Evolutionary conservation across 306 rosid genomes (phyloP).

Genomic region (Quercus berberidifolia): DNA sequence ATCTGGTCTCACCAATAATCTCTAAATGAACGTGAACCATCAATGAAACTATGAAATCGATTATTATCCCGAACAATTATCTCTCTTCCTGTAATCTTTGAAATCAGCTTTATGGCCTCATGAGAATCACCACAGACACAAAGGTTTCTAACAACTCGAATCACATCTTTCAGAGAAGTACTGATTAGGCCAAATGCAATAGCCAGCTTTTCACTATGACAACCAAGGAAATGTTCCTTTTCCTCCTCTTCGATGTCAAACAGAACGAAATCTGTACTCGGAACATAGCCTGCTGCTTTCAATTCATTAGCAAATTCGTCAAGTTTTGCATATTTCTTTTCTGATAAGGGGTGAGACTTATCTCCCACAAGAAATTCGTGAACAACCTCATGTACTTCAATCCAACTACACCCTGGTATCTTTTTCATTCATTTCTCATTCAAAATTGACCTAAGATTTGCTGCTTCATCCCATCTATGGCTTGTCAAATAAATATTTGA

Average conservation of each 20-base stretch:
- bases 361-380: conserved; percentile 30
- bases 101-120: conserved; percentile 21
- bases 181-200: conserved; percentile 28
- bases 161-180: conserved; percentile 6
- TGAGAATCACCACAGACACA: conserved; percentile 35
- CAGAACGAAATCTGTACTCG: conserved; percentile 18
- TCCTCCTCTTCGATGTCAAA: conserved; percentile 30
- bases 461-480: conserved; percentile 25
- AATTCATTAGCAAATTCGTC: conserved; percentile 13
- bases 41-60: conserved; percentile 29
- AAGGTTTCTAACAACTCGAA: conserved; percentile 29
- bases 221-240: conserved; percentile 20
- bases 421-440: conserved; percentile 12
- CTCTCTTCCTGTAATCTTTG: conserved; percentile 16
- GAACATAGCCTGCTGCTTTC: conserved; percentile 20
- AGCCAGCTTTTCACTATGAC: conserved; percentile 29
- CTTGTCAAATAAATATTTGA: conserved; percentile 27
- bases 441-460: conserved; percentile 13
- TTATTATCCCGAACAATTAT: conserved; percentile 25
- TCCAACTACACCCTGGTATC: conserved; percentile 34
- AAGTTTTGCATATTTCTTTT: conserved; percentile 5
- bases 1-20: conserved; percentile 20
- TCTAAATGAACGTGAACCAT: conserved; percentile 24
- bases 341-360: conserved; percentile 12
- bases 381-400: conserved; percentile 25